Evolutionary conservation across 495 filamentous ascomycete species (phyloP).

Genomic region (Neurospora hispaniola): DNA sequence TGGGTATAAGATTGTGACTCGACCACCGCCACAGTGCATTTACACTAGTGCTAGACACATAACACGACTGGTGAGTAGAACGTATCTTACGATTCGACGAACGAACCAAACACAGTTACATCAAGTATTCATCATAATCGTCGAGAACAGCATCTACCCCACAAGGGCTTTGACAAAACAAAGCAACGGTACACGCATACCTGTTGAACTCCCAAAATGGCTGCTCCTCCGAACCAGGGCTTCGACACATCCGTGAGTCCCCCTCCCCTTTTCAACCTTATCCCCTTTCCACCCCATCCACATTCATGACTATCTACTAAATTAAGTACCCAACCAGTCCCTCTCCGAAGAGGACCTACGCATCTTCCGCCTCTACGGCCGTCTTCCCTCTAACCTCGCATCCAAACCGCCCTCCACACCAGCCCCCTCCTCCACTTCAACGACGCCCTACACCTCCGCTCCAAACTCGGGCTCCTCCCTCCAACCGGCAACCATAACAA

Average conservation of each 20-base stretch:
- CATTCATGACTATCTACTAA: neutral
- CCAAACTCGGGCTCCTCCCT: neutral
- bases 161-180: neutral
- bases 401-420: neutral
- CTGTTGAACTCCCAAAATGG: neutral
- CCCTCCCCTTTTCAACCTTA: neutral
- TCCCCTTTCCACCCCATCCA: neutral
- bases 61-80: neutral
- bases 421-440: neutral
- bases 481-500: neutral
- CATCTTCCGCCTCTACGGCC: conserved; percentile 82
- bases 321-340: neutral
- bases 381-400: conserved; percentile 49
- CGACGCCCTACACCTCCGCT: neutral
- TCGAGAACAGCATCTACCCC: neutral
- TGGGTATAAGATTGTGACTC: neutral
- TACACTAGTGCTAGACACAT: neutral
- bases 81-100: neutral
- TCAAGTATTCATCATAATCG: neutral
- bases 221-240: neutral
- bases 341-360: conserved; percentile 1
- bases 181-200: neutral
- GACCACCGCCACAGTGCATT: neutral
- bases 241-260: neutral
- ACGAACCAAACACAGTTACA: neutral